Evolutionary conservation across 257 asterid genomes (phyloP), one percentile per base, ranked within the genome.

Genomic region (Fraxinus anomala): DNA sequence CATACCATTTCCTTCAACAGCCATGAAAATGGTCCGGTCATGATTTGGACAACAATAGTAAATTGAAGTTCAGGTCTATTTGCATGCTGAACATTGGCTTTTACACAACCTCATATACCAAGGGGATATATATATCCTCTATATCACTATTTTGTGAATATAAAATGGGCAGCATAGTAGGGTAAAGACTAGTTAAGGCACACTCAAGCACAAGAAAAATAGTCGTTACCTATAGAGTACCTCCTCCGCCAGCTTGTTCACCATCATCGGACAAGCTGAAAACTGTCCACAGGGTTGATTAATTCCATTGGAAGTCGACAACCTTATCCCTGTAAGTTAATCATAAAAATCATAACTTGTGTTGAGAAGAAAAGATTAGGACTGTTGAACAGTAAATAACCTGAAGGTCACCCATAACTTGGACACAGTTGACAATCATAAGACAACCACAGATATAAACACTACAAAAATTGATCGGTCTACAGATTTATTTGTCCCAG

Each of bases 291-390:
- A 96, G 98, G 80, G 91, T 97, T 0, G 93, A 89, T 47, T 92
- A 87, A 70, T 37, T 93, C 99, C 98, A 95, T 79, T 95, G 97
- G 81, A 95, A 95, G 75, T 95, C 99, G 17, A 95, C 99, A 73
- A 95, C 93, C 88, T 93, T 95, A 79, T 93, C 98, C 94, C 98
- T 95, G 88, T 74, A 68, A 49, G 49, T 77, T 12, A 40, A 70
- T 67, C 51, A 75, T 68, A 76, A 76, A n/a, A 39, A 49, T 36
- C 72, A 16, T 75, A 73, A 21, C 37, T 72, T 63, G 17, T 0
- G 36, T 77, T 26, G 75, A 68, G 80, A 73, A 70, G 80, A 73
- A 40, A 37, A 16, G 12, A 16, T 23, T 2, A 9, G 47, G 9
- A 7, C n/a, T 4, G 21, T 49, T 49, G 49, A 40, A 40, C 14